Conservation (phyloP, 805 yeast genomes). For the Saccharomycopsis schoenii region DNA sequence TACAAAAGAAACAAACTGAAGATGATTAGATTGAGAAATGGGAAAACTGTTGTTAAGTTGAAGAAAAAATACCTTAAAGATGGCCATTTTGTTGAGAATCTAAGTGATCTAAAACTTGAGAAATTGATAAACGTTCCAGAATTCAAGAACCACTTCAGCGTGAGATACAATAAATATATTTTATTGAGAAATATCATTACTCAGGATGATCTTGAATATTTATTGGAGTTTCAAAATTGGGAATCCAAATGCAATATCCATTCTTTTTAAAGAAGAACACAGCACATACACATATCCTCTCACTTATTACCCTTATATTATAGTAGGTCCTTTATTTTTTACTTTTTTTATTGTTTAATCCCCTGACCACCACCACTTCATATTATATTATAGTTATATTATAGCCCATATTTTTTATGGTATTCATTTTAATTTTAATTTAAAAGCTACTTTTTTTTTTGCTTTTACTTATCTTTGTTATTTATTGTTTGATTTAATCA, state of each 20-base stretch:
- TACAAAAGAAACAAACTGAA: not conserved
- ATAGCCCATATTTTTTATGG: not conserved
- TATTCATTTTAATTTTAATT: not conserved
- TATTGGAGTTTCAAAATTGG: not conserved
- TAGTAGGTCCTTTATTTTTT: not conserved
- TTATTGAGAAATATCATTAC: not conserved
- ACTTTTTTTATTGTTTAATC: not conserved
- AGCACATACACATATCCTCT: too few relatives aligned
- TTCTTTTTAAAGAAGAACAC: too few relatives aligned
- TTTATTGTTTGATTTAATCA: not conserved
- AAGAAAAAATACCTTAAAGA: not conserved
- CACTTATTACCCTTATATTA: too few relatives aligned
- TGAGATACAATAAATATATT: not conserved
- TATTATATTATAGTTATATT: not conserved
- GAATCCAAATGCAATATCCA: too few relatives aligned
- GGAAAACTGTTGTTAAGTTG: not conserved
- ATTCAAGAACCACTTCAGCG: not conserved
- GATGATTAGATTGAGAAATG: not conserved
- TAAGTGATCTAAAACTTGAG: not conserved
- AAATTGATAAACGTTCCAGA: not conserved
- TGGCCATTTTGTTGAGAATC: not conserved
- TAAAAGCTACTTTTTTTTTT: not conserved
- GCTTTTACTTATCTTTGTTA: not conserved
- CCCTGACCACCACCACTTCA: not conserved
- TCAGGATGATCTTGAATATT: not conserved